Base-by-base conservation (phyloP, 2,329 filamentous ascomycete species). In the Colletotrichum falcatum region DNA sequence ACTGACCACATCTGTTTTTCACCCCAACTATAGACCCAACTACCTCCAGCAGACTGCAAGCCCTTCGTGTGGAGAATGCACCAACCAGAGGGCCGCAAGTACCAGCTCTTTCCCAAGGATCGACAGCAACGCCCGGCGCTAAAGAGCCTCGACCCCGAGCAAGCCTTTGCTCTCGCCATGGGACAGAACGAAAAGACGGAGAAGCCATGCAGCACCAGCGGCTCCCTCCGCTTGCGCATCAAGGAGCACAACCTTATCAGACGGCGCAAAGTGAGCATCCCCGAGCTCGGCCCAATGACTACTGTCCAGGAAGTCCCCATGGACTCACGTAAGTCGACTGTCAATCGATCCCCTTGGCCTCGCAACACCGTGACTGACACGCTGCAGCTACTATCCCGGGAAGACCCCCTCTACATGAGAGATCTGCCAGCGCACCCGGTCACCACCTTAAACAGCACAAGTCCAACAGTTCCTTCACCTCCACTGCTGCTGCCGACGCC, bases 241-340 rank as follows among this genome's bases (percentile, higher is more conserved):
- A 90, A 88, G 77, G 87, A 90, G 74, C 85, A 87, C 76, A 87
- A 84, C 73, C 79, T 89, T 67, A 83, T 80, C 60, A 83, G 89
- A 72, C 85, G 90, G 74, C 86, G 89, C 73, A 92, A 92, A 76
- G 82, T 88, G 74, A 91, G 87, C 78, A 86, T 90, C 18, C 87
- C 89, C 12, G 90, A 92, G 72, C 79, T 91, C 59, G 90, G 88
- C 2, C 89, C 88, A 42, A 90, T 91, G 89, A 91, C 89, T 6
- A 91, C 90, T 1, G 90, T 92, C 18, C 89, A 91, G 73, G 90
- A 92, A 76, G 80, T 86, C 59, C 79, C 88, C 61, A 91, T 92
- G 89, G 90, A 92, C 79, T 92, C 90, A 75, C 90, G 90, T 92
- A 83, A 82, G 90, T 83, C 61, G 35, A 26, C 14, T 82, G 90